Evolutionary conservation across 208 protist species (phyloP).

Genomic region (Leishmania tropica): DNA sequence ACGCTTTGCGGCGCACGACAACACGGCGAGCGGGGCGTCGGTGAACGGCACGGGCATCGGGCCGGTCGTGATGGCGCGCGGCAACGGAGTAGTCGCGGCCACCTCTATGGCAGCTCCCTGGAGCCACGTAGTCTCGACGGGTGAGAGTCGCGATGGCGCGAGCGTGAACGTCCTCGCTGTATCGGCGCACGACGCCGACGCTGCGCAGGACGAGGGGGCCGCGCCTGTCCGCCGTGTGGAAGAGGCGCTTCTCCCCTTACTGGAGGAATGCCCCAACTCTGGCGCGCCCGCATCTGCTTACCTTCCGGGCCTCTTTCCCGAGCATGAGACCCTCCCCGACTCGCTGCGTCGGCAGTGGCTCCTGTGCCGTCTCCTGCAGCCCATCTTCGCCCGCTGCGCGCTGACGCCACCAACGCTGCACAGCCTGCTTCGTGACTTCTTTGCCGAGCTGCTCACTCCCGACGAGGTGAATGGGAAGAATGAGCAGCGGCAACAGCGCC

Average conservation of each 20-base stretch:
- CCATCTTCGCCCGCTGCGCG: conserved; percentile 16
- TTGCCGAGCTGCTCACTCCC: conserved; percentile 3
- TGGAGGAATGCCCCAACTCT: not conserved
- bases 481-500: not conserved
- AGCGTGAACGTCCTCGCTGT: not conserved
- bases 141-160: not conserved
- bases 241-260: conserved; percentile 4
- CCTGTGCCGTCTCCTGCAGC: conserved; percentile 27
- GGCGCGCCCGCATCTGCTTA: not conserved
- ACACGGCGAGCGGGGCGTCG: not conserved
- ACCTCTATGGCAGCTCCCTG: not conserved
- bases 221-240: not conserved
- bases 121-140: not conserved
- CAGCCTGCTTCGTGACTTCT: conserved; percentile 12
- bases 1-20: not conserved
- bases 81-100: not conserved
- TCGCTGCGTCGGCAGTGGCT: conserved; percentile 22
- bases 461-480: not conserved
- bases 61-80: too few species aligned
- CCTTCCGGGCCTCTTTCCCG: not conserved
- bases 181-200: not conserved
- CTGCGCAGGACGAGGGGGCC: not conserved
- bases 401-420: conserved; percentile 21
- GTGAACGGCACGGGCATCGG: not conserved
- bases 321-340: conserved; percentile 4